Conservation (phyloP, 106 monocot genomes). For the Allium cepa region DNA sequence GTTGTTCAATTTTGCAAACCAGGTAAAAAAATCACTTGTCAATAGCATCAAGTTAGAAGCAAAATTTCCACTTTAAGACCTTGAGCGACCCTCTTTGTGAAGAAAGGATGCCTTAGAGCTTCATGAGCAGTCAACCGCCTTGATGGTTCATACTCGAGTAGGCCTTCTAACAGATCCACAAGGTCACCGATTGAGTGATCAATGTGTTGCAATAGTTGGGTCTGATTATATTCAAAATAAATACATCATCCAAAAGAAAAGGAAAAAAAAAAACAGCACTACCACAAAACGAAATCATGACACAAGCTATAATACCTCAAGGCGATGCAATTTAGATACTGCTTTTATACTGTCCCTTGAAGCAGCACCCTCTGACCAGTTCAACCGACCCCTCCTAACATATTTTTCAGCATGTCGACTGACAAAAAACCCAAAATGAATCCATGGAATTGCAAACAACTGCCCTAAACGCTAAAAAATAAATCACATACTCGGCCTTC, state of each 20-base stretch:
- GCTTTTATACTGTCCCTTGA: slow-evolving; percentile 65
- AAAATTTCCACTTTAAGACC: too few relatives aligned
- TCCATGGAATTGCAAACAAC: not conserved
- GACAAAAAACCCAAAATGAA: not conserved
- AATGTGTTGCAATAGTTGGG: slow-evolving; percentile 38
- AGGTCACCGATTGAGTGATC: slow-evolving; percentile 49
- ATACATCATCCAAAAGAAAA: too few relatives aligned
- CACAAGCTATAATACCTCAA: slow-evolving; percentile 30
- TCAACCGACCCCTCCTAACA: slow-evolving; percentile 48
- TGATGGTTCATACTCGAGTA: slow-evolving; percentile 35
- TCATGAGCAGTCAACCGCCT: slow-evolving; percentile 36
- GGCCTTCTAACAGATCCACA: slow-evolving; percentile 35
- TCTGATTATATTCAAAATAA: slow-evolving; percentile 19
- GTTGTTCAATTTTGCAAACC: too few relatives aligned
- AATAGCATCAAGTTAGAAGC: too few relatives aligned
- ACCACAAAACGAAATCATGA: not conserved
- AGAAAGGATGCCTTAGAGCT: slow-evolving; percentile 57
- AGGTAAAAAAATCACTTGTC: too few relatives aligned
- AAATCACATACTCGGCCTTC: slow-evolving; percentile 57
- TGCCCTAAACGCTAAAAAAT: not conserved
- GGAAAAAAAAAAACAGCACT: too few relatives aligned
- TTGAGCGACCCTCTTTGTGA: slow-evolving; percentile 3
- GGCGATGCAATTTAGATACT: slow-evolving; percentile 48
- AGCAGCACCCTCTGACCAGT: slow-evolving; percentile 70
- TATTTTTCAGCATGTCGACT: slow-evolving; percentile 67